Evolutionary conservation across 371 early-diverging fungal genomes (phyloP).

Genomic region (Circinella umbellata): DNA sequence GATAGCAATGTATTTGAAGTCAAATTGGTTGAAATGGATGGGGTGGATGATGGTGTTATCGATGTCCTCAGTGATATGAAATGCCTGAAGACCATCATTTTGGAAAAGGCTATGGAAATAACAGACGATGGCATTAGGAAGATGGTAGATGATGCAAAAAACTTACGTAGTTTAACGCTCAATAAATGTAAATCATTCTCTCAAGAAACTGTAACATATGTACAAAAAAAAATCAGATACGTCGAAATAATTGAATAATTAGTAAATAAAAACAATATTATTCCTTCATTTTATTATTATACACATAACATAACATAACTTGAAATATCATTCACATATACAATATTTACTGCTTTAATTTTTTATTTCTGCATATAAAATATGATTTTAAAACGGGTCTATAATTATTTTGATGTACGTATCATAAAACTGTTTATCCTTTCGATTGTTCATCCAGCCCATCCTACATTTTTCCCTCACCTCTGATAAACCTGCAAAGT

Average conservation of each 20-base stretch:
- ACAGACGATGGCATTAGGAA: background rate
- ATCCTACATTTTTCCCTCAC: too few relatives aligned
- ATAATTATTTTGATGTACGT: too few relatives aligned
- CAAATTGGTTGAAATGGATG: background rate
- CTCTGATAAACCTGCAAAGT: too few relatives aligned
- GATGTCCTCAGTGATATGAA: background rate
- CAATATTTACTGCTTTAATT: too few relatives aligned
- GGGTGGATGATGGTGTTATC: background rate
- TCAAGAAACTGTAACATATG: constrained; percentile 1
- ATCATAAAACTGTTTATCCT: too few relatives aligned
- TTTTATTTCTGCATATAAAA: too few relatives aligned
- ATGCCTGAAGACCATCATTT: background rate
- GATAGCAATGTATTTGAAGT: background rate
- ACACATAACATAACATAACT: background rate
- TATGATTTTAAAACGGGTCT: too few relatives aligned
- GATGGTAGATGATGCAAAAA: background rate
- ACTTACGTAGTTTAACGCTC: background rate
- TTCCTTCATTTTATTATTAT: background rate
- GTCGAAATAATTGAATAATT: background rate
- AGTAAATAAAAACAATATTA: background rate
- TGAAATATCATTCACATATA: background rate
- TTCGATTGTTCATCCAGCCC: too few relatives aligned
- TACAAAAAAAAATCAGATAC: constrained; percentile 1
- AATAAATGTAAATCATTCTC: background rate
- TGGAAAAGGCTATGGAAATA: background rate